Evolutionary conservation across 768 basidiomycete genomes (phyloP).

Genomic region (Tylopilus vinaceipallidus): DNA sequence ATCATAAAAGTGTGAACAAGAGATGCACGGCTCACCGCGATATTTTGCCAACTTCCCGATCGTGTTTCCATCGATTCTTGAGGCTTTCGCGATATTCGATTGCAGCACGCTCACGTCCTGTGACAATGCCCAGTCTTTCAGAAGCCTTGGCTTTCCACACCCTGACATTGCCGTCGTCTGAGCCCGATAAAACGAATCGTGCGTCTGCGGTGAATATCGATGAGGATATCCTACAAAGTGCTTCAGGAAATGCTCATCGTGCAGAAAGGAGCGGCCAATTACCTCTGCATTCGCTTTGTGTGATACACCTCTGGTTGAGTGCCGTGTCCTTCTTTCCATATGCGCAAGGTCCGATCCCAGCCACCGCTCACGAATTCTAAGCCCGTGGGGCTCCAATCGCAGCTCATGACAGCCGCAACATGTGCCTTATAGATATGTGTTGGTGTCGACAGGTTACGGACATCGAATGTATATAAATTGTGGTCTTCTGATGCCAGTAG

Average conservation of each 20-base stretch:
- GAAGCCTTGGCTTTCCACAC: slow-evolving; percentile 94
- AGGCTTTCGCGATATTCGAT: slow-evolving; percentile 92
- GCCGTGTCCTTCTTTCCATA: slow-evolving; percentile 89
- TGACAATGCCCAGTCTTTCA: slow-evolving; percentile 88
- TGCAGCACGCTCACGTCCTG: slow-evolving; percentile 84
- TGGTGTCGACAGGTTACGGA: slow-evolving; percentile 76
- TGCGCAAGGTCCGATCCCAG: slow-evolving; percentile 91
- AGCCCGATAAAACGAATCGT: slow-evolving; percentile 86
- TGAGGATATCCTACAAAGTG: slow-evolving; percentile 68
- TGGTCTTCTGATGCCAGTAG: slow-evolving; percentile 98
- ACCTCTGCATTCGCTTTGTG: slow-evolving; percentile 99
- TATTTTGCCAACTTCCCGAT: slow-evolving; percentile 77
- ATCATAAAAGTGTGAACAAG: neutral
- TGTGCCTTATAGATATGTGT: slow-evolving; percentile 97
- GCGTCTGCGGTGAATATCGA: slow-evolving; percentile 88
- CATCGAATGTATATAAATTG: slow-evolving; percentile 97
- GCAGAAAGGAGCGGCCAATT: slow-evolving; percentile 2
- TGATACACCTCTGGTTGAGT: slow-evolving; percentile 89
- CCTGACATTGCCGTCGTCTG: slow-evolving; percentile 92
- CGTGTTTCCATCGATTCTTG: slow-evolving; percentile 85
- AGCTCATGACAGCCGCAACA: slow-evolving; percentile 93
- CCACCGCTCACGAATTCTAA: slow-evolving; percentile 94
- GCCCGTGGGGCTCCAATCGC: slow-evolving; percentile 97
- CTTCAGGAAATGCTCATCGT: neutral
- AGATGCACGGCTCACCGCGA: slow-evolving; percentile 55